Evolutionary conservation across 2,329 filamentous ascomycete genomes (phyloP).

Genomic region (Talaromyces sp.): DNA sequence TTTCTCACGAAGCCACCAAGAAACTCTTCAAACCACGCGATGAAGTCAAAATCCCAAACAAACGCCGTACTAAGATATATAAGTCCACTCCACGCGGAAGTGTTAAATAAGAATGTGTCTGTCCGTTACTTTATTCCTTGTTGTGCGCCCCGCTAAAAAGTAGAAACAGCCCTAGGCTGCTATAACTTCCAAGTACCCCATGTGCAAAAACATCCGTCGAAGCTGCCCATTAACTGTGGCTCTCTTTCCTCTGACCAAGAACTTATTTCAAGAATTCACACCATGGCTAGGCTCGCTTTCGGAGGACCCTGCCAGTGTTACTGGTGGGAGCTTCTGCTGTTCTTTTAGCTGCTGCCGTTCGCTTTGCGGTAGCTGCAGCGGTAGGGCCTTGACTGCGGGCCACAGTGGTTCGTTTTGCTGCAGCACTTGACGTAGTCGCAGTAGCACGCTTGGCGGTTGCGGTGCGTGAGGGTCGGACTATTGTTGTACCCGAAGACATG

Average conservation of each 20-base stretch:
- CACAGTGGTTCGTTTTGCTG: slow-evolving; percentile 24
- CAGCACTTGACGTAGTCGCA: slow-evolving; percentile 13
- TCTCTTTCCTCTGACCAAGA: background rate
- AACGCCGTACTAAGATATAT: background rate
- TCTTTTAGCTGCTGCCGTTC: slow-evolving; percentile 27
- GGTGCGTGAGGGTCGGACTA: slow-evolving; percentile 26
- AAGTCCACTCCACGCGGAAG: background rate
- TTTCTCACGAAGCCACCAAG: background rate
- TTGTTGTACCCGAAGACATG: slow-evolving; percentile 33
- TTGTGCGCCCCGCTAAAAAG: background rate
- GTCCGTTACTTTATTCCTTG: background rate
- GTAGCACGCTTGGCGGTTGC: slow-evolving; percentile 9
- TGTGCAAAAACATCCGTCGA: background rate
- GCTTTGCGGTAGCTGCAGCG: slow-evolving; percentile 28
- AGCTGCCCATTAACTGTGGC: background rate
- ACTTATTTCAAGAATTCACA: background rate
- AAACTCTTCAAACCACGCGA: background rate
- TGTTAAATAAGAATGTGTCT: background rate
- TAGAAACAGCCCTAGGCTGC: background rate
- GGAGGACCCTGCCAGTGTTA: slow-evolving; percentile 32
- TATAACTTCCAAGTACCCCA: background rate
- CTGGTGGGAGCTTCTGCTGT: slow-evolving; percentile 23
- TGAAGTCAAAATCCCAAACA: background rate
- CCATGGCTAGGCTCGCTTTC: slow-evolving; percentile 30
- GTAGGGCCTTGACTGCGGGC: slow-evolving; percentile 25